Base-by-base conservation (phyloP, 441 rosid species). In the Bruguiera hainesii region DNA sequence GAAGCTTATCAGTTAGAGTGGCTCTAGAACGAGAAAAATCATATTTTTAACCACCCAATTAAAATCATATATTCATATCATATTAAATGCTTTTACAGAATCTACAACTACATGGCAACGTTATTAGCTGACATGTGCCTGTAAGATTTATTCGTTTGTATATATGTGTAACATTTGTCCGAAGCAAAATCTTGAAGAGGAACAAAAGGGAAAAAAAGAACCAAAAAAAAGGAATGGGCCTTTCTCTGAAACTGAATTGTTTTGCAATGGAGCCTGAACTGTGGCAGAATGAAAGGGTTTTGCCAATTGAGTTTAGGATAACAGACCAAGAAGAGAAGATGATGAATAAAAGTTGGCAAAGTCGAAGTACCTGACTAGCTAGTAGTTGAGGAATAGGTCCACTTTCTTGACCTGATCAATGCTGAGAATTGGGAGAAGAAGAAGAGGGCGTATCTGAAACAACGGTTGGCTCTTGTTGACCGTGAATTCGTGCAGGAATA, bases 401-500 rank as follows among this genome's bases (percentile, higher is more conserved):
- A 61, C 30, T 53, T 66, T 61, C 29, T 26, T 23, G 13, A 55
- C 68, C 31, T 50, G 29, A 68, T 86, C 91, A 86, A 82, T 82
- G 93, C 85, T 81, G 89, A 74, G 92, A 86, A 74, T 80, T 81
- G 56, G 97, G 88, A 77, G 98, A 89, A 80, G 96, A 89, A 63
- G 96, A 88, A 71, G 93, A 81, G 77, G 89, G 96, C 80, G 83
- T 84, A 70, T 83, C 81, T 73, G 81, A 71, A 64, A 86, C 80
- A 81, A 81, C 86, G 73, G 79, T 88, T 16, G 79, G 94, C 63
- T 82, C 89, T 63, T 83, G 84, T 66, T 85, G 85, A 46, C 97
- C 96, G 56, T 87, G 97, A 73, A 94, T 89, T 81, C 90, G 91
- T 70, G 91, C 89, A 64, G 97, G 94, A 76, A 94, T 75, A 64